Percentiles rank a stretch among this genome's conserved stretches.
Evolutionary conservation across 2,329 filamentous ascomycete species (phyloP).

Genomic region (Sclerotinia borealis): DNA sequence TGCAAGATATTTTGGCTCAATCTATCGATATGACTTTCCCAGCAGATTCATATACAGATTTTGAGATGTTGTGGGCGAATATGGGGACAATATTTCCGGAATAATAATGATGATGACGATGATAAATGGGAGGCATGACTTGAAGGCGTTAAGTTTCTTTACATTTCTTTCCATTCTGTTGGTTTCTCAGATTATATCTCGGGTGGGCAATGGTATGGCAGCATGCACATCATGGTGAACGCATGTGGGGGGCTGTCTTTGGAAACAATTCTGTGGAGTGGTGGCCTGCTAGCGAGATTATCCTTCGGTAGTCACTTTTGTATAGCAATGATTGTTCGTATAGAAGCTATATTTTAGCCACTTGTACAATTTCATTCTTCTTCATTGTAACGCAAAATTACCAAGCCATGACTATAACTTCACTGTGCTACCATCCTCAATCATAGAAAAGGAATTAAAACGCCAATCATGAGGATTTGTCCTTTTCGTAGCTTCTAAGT

Average conservation of each 20-base stretch:
- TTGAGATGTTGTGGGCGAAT: conserved; percentile 13
- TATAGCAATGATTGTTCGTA: not conserved
- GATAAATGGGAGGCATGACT: conserved; percentile 33
- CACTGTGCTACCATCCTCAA: not conserved
- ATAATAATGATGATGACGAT: conserved; percentile 31
- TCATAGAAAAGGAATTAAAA: not conserved
- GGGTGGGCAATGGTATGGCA: not conserved
- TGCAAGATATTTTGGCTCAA: conserved; percentile 14
- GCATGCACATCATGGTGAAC: not conserved
- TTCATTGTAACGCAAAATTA: not conserved
- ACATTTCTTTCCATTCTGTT: conserved; percentile 1
- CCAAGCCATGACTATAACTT: not conserved
- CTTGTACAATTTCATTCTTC: not conserved
- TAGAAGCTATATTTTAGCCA: not conserved
- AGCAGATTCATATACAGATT: conserved; percentile 15
- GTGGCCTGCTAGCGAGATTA: not conserved
- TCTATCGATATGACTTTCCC: conserved; percentile 17
- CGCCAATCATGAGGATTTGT: not conserved
- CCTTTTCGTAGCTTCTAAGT: not conserved
- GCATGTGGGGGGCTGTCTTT: not conserved
- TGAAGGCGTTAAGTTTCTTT: not conserved
- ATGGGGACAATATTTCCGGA: conserved; percentile 8
- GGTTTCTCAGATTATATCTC: not conserved
- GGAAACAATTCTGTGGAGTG: conserved; percentile 1
- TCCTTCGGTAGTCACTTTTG: not conserved